A percentile compares a stretch with the other conserved stretches of the same genome.
These are phyloP conservation scores for Moricandia moricandioides DNA, from an alignment of 345 rosid species.

Conservation along the genomic window DNA sequence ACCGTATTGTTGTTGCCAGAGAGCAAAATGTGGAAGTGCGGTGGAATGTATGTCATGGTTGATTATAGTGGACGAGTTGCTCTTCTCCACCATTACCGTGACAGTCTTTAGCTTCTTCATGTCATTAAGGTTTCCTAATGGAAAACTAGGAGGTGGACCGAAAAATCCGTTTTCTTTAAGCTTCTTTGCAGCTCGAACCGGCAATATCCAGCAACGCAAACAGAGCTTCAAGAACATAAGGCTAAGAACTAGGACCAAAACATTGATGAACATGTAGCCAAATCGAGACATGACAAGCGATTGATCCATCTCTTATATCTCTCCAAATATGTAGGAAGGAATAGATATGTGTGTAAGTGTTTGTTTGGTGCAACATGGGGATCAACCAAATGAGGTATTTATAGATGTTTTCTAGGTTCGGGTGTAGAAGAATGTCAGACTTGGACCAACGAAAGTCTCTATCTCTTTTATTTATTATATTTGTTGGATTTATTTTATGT, in stretches of 20 bases:
- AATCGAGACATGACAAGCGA: constrained; percentile 11
- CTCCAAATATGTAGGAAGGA: constrained; percentile 6
- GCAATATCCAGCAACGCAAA: constrained; percentile 64
- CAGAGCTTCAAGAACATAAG: constrained; percentile 41
- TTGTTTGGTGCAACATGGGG: constrained; percentile 16
- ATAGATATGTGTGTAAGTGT: constrained; percentile 1
- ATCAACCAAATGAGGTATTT: constrained; percentile 31
- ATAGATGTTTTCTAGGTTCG: constrained; percentile 26
- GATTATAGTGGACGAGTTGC: constrained; percentile 30
- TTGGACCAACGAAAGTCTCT: constrained; percentile 31
- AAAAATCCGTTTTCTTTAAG: constrained; percentile 59
- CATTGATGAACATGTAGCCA: constrained; percentile 20
- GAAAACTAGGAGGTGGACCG: constrained; percentile 82
- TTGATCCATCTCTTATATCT: constrained; percentile 19
- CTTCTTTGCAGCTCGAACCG: constrained; percentile 49
- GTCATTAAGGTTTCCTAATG: constrained; percentile 70
- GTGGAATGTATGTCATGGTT: constrained; percentile 79
- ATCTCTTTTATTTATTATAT: constrained; percentile 4
- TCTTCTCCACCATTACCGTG: constrained; percentile 21
- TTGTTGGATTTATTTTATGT: neutral
- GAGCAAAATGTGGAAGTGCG: constrained; percentile 74
- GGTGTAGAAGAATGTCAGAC: constrained; percentile 23
- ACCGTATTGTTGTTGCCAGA: constrained; percentile 81
- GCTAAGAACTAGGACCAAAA: constrained; percentile 26
- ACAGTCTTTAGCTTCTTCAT: constrained; percentile 45